A percentile compares a stretch with the other conserved stretches of the same genome.
These are phyloP conservation scores for Suhomyces bolitotheri DNA, from an alignment of 1,139 yeast species.

Conservation along the genomic window DNA sequence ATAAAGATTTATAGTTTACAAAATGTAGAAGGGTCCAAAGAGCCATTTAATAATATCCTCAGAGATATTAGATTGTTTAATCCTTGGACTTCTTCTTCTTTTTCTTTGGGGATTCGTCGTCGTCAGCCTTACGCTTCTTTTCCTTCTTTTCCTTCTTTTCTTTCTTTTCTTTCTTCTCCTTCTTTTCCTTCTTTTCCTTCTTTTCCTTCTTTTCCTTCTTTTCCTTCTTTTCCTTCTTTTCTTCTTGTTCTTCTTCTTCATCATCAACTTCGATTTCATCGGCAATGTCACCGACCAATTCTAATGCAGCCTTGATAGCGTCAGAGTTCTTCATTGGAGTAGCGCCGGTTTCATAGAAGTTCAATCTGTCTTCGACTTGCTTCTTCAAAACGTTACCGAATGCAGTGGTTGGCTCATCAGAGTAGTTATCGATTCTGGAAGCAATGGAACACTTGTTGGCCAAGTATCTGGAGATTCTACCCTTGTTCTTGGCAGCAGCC, in stretches of 20 bases:
- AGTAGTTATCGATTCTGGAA: slow-evolving; percentile 94
- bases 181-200: slow-evolving; percentile 54
- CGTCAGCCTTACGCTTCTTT: slow-evolving; percentile 55
- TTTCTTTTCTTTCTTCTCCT: slow-evolving; percentile 54
- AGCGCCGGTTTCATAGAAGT: slow-evolving; percentile 93
- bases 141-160: slow-evolving; percentile 58
- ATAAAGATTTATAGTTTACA: slow-evolving; percentile 20
- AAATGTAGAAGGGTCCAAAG: slow-evolving; percentile 7
- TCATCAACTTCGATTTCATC: slow-evolving; percentile 34
- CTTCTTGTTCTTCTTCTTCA: slow-evolving; percentile 33
- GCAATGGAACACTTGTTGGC: slow-evolving; percentile 99
- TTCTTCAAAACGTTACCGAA: slow-evolving; percentile 90
- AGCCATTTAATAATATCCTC: background rate
- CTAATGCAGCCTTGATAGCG: slow-evolving; percentile 89
- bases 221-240: slow-evolving; percentile 40
- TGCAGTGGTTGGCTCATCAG: slow-evolving; percentile 79
- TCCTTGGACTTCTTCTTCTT: slow-evolving; percentile 25
- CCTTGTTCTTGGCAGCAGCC: slow-evolving; percentile 97
- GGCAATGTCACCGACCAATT: slow-evolving; percentile 50
- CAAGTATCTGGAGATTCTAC: slow-evolving; percentile 96
- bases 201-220: slow-evolving; percentile 58
- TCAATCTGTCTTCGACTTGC: slow-evolving; percentile 97
- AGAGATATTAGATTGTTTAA: slow-evolving; percentile 9
- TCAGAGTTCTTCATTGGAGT: slow-evolving; percentile 95
- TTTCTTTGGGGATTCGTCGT: slow-evolving; percentile 34